Percentiles rank a stretch among this genome's conserved stretches.
Conservation (phyloP, 805 yeast species). For the Candida nitratophila region DNA sequence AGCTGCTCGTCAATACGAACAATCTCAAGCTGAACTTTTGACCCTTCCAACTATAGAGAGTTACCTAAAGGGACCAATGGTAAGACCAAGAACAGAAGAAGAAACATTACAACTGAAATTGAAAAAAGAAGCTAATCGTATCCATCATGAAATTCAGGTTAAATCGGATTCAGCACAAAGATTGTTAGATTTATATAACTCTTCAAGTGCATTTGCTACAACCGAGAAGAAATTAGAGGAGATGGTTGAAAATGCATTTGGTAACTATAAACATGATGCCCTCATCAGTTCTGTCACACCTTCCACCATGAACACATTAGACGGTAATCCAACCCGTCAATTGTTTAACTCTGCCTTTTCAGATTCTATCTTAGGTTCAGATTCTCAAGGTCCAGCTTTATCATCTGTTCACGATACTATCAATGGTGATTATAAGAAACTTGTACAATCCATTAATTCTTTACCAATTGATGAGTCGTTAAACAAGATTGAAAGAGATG, state of each 20-base stretch:
- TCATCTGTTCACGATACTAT: slow-evolving; percentile 16
- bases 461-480: too few species aligned
- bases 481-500: too few species aligned
- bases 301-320: slow-evolving; percentile 15
- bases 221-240: slow-evolving; percentile 58
- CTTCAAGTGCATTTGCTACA: slow-evolving; percentile 60
- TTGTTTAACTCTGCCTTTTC: slow-evolving; percentile 15
- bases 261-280: slow-evolving; percentile 8
- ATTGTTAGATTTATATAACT: slow-evolving; percentile 66
- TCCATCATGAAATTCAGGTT: slow-evolving; percentile 41
- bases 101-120: slow-evolving; percentile 50
- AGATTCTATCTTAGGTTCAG: slow-evolving; percentile 21
- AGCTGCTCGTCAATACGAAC: slow-evolving; percentile 32
- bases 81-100: slow-evolving; percentile 66
- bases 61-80: slow-evolving; percentile 58
- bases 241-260: slow-evolving; percentile 52
- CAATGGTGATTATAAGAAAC: background rate
- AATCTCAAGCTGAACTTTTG: slow-evolving; percentile 46
- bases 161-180: slow-evolving; percentile 48
- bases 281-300: slow-evolving; percentile 3
- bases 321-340: slow-evolving; percentile 12
- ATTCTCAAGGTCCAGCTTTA: slow-evolving; percentile 25
- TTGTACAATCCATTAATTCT: too few species aligned
- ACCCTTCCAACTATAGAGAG: slow-evolving; percentile 78
- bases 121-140: slow-evolving; percentile 65